Evolutionary conservation across 169 alveolate genomes (phyloP).

Genomic region (Eimeria maxima): DNA sequence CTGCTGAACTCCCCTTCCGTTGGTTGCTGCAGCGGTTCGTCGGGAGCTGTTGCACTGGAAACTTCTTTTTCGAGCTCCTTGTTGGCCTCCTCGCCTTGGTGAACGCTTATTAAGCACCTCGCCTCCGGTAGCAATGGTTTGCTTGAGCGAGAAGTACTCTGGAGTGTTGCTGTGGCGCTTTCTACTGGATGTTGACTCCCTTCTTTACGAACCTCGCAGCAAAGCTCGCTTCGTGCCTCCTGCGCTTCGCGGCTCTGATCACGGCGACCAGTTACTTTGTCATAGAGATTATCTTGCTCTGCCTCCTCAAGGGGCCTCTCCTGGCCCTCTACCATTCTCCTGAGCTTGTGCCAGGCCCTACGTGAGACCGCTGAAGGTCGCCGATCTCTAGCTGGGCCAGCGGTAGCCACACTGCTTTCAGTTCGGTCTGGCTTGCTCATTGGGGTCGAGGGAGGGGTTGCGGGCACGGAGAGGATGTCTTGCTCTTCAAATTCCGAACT

Average conservation of each 20-base stretch:
- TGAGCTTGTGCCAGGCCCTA: slow-evolving; percentile 35
- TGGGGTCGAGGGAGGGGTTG: slow-evolving; percentile 8
- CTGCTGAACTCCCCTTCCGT: neutral
- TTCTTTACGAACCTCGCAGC: neutral
- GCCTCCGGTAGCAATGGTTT: neutral
- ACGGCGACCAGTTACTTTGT: neutral
- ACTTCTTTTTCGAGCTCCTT: neutral
- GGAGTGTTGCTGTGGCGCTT: no score
- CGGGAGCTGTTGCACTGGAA: neutral
- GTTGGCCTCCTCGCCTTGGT: neutral
- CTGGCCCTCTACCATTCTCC: neutral
- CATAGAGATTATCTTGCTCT: neutral
- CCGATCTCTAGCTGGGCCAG: neutral
- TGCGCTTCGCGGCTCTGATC: neutral
- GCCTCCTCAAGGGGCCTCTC: neutral
- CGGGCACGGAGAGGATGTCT: neutral
- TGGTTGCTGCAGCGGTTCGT: neutral
- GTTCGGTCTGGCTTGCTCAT: neutral
- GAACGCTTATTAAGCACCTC: neutral
- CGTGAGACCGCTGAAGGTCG: neutral
- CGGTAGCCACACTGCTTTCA: neutral
- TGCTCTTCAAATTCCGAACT: neutral
- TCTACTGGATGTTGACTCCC: neutral
- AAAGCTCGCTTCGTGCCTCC: neutral
- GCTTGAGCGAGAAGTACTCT: neutral